Evolutionary conservation across 179 eudicot genomes (phyloP).

Genomic region (Corrigiola litoralis): DNA sequence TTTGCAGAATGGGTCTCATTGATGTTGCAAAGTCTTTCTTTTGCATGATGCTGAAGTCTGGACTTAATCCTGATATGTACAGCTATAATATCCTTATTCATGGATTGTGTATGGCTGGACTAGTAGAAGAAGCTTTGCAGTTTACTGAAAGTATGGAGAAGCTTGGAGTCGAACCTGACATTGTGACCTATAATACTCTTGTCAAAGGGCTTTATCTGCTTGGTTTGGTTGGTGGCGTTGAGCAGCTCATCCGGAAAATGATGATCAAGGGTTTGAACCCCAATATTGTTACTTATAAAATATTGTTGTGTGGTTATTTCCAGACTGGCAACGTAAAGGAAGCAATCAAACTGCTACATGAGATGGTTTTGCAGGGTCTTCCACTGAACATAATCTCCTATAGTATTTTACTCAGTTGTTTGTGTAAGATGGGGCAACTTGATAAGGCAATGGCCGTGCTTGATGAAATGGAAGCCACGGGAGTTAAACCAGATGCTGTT

Average conservation of each 20-base stretch:
- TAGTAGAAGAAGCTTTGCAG: constrained; percentile 72
- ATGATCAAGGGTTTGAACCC: constrained; percentile 46
- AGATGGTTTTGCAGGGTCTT: constrained; percentile 57
- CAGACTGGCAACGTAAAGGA: constrained; percentile 48
- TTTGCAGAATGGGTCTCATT: constrained; percentile 60
- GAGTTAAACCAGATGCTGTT: constrained; percentile 52
- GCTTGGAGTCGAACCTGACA: constrained; percentile 65
- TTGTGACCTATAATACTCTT: constrained; percentile 72
- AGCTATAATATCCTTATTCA: constrained; percentile 79
- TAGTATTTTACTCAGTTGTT: constrained; percentile 51
- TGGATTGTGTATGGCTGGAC: constrained; percentile 66
- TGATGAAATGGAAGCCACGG: constrained; percentile 48
- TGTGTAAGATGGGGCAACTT: constrained; percentile 59
- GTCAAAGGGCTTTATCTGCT: constrained; percentile 65
- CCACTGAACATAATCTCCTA: constrained; percentile 41
- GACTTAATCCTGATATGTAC: constrained; percentile 66
- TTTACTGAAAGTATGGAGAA: constrained; percentile 61
- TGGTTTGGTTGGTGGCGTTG: constrained; percentile 47
- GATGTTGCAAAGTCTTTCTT: constrained; percentile 70
- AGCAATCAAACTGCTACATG: constrained; percentile 48
- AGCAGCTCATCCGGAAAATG: constrained; percentile 39
- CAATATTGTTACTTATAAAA: constrained; percentile 42
- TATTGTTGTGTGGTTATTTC: constrained; percentile 65
- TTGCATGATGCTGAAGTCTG: constrained; percentile 68
- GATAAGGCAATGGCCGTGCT: constrained; percentile 53